Evolutionary conservation across 2,329 filamentous ascomycete genomes (phyloP), one percentile per base, ranked within the genome.

Genomic region (Zasmidium citrigriseum): DNA sequence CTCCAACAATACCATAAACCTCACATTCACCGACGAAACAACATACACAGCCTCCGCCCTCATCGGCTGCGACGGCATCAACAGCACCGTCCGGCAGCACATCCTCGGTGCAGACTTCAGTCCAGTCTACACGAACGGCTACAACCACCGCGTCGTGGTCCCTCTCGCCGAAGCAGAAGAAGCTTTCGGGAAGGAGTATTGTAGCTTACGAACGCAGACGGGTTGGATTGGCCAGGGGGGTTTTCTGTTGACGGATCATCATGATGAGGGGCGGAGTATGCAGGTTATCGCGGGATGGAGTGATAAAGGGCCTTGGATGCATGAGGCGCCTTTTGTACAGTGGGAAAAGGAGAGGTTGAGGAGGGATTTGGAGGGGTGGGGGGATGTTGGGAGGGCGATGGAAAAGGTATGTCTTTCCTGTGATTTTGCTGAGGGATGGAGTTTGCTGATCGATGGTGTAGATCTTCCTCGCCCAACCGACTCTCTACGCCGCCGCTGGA

Each of bases 161-260:
- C 54, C 58, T 20, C 41, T 60, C 7, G 50, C 44, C 9, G 46
- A 50, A 16, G 58, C 45, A 1, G 45, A 45, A 7, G 49, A 57
- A n/a, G 49, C 54, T 2, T 55, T 60, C 22, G 58, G 58, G 10
- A 38, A 54, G 25, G 49, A 60, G 20, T 51, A 55, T 24, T 55
- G 52, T 25, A 38, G 21, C 4, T 27, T 52, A 27, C 29, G 38
- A 12, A 57, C 46, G 27, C 49, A 54, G 38, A 29, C 45, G 12
- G 54, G 52, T 12, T 59, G 57, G 57, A 52, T 52, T 20, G 58
- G 58, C 3, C n/a, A 57, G 9, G 54, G 54, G 7, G 54, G 58
- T 7, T 55, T 55, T 23, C 29, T 60, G 1, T 34, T 60, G 16
- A 60, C 58, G 22, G 52, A 55, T 46, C 51, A 52, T 23, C 25